Base-by-base conservation (phyloP, 768 basidiomycete species). In the Hemileccinum impolitum region DNA sequence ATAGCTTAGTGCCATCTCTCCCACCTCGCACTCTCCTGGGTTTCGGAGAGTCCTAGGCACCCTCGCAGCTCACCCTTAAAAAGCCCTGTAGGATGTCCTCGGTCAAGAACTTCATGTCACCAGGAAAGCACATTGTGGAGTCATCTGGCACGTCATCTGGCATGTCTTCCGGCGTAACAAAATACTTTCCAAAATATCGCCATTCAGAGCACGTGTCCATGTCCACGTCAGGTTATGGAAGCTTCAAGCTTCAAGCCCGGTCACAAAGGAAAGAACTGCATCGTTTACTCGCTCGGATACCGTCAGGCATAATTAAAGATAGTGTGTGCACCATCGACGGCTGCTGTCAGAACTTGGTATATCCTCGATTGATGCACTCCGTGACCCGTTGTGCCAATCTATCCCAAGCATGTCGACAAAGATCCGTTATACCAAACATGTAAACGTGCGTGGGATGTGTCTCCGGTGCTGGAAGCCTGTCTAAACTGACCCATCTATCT, bases 41-140 rank as follows among this genome's bases (percentile, higher is more conserved):
- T n/a, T n/a, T n/a, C n/a, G n/a, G n/a, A n/a, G n/a, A n/a, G n/a
- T n/a, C n/a, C n/a, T n/a, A n/a, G n/a, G n/a, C n/a, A n/a, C n/a
- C n/a, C n/a, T n/a, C n/a, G n/a, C n/a, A n/a, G n/a, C 28, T 30
- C 18, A 26, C 54, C 62, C n/a, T 55, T 63, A 59, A 59, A n/a
- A 8, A 52, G 23, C 59, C 62, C 3, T 63, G 62, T 30, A 55
- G 8, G 31, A 48, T 49, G 32, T 31, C 47, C 4, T 48, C 52
- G 15, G 54, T 63, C 19, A 45, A 64, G 32, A 48, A 64, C 31
- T 12, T 62, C 35, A 60, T 64, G 53, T 54, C 57, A 0, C 51
- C 48, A 4, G 62, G 62, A 2, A 54, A 52, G 35, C 57, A 57
- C 51, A 51, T 64, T 8, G 59, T 58, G 2, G 52, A 59, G 31